Percentiles rank a stretch among this genome's conserved stretches.
These are phyloP conservation scores for Ascomycota sp. DNA, from an alignment of 2,329 filamentous ascomycete species.

Conservation along the genomic window DNA sequence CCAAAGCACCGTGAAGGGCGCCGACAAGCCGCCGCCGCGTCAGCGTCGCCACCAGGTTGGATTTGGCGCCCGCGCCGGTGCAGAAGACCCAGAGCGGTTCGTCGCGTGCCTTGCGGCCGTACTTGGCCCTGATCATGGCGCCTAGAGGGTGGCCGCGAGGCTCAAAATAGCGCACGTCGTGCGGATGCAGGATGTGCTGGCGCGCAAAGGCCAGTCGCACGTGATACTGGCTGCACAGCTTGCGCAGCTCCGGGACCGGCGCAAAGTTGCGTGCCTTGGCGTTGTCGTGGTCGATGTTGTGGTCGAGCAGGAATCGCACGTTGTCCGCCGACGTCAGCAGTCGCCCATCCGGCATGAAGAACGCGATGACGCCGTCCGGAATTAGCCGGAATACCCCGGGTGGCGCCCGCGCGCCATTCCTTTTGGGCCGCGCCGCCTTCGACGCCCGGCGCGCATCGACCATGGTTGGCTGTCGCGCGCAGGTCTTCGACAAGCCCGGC, in stretches of 20 bases:
- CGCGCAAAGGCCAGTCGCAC: constrained; percentile 8
- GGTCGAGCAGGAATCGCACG: constrained; percentile 8
- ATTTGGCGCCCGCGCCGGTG: constrained; percentile 2
- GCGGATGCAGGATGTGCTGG: constrained; percentile 12
- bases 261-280: constrained; percentile 4
- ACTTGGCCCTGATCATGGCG: constrained; percentile 7
- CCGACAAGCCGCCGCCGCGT: constrained; percentile 8
- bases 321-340: constrained; percentile 11
- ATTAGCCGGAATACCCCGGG: too few species aligned
- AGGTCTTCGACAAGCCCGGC: too few species aligned
- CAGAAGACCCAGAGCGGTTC: constrained; percentile 14
- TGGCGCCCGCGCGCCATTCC: too few species aligned
- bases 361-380: neutral
- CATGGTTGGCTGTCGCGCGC: too few species aligned
- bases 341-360: constrained; percentile 6
- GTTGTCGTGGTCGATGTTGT: constrained; percentile 8
- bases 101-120: constrained; percentile 7
- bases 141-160: constrained; percentile 13
- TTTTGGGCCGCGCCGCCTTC: too few species aligned
- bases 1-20: constrained; percentile 9
- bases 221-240: constrained; percentile 5
- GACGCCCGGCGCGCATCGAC: too few species aligned
- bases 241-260: constrained; percentile 2
- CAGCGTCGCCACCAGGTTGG: constrained; percentile 1
- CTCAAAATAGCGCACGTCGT: constrained; percentile 13